Conservation (phyloP, 257 asterid species). For the Leonotis leonurus region DNA sequence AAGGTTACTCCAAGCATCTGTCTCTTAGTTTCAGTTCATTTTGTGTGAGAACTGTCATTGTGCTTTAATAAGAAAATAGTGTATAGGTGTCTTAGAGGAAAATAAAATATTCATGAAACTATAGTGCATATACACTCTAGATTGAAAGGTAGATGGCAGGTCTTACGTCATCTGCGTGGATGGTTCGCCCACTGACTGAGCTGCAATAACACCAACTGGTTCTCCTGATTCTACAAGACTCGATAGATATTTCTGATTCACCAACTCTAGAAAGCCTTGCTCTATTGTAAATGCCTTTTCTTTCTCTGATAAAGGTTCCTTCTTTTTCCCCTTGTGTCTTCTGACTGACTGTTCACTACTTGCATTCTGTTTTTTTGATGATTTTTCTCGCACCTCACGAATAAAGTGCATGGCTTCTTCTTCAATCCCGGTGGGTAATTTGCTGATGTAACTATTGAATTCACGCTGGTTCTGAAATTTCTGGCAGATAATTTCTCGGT, state of each 20-base stretch:
- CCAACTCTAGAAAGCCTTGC: slow-evolving; percentile 49
- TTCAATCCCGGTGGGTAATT: slow-evolving; percentile 79
- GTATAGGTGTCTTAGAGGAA: background rate
- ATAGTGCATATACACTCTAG: background rate
- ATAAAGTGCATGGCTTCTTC: slow-evolving; percentile 41
- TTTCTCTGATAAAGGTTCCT: slow-evolving; percentile 17
- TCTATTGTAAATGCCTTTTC: slow-evolving; percentile 22
- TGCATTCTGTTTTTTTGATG: slow-evolving; percentile 15
- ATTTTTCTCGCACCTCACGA: slow-evolving; percentile 14
- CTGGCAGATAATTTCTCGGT: slow-evolving; percentile 57
- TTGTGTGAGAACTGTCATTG: background rate
- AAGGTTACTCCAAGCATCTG: background rate
- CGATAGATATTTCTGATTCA: slow-evolving; percentile 72
- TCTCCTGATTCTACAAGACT: slow-evolving; percentile 90
- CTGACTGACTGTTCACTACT: slow-evolving; percentile 14
- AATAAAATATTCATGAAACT: background rate
- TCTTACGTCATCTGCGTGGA: slow-evolving; percentile 99
- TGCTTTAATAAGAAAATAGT: background rate
- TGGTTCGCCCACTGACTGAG: slow-evolving; percentile 98
- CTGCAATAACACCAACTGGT: slow-evolving; percentile 97
- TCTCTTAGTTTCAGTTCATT: background rate
- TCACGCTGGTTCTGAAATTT: slow-evolving; percentile 41
- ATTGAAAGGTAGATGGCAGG: background rate
- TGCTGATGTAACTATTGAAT: slow-evolving; percentile 49
- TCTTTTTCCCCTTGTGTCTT: slow-evolving; percentile 26